phyloP scores from a whole-genome alignment of 768 basidiomycete species.

The Hysterangium stoloniferum region DNA sequence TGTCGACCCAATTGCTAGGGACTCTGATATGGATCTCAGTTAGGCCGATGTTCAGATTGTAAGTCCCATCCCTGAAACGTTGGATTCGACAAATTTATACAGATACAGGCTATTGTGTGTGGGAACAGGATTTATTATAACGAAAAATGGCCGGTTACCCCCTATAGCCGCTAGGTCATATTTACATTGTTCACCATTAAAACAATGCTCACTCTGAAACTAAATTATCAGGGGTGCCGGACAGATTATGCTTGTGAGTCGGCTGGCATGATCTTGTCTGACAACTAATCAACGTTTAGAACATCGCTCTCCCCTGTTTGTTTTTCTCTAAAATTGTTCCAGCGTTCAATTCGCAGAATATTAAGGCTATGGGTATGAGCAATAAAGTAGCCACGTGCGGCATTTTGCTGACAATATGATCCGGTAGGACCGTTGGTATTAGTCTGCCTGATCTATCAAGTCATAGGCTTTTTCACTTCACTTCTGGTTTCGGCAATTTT shows the following conservation, averaged over 20 bases:
- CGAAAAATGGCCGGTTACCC: slow-evolving; percentile 56
- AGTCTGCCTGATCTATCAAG: slow-evolving; percentile 52
- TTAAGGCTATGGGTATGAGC: slow-evolving; percentile 46
- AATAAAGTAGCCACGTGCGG: slow-evolving; percentile 4
- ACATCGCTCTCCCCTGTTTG: slow-evolving; percentile 54
- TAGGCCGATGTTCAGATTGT: slow-evolving; percentile 54
- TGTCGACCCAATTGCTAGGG: slow-evolving; percentile 26
- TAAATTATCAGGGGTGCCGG: slow-evolving; percentile 39
- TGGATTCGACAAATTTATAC: slow-evolving; percentile 1
- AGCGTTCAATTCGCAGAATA: slow-evolving; percentile 51
- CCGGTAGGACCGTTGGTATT: slow-evolving; percentile 61
- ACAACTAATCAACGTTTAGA: slow-evolving; percentile 20
- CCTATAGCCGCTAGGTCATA: slow-evolving; percentile 36
- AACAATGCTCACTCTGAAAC: neutral
- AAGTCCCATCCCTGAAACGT: slow-evolving; percentile 18
- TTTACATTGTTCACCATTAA: neutral
- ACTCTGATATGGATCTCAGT: slow-evolving; percentile 56
- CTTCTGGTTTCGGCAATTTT: slow-evolving; percentile 53
- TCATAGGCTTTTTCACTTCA: slow-evolving; percentile 44
- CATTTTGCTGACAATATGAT: neutral
- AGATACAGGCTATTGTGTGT: slow-evolving; percentile 44
- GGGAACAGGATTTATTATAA: slow-evolving; percentile 46
- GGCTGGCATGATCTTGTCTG: neutral
- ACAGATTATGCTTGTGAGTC: slow-evolving; percentile 47
- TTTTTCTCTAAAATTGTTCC: slow-evolving; percentile 70